phyloP scores from a whole-genome alignment of 202 grass and related monocot species.

The Zizania palustris region DNA sequence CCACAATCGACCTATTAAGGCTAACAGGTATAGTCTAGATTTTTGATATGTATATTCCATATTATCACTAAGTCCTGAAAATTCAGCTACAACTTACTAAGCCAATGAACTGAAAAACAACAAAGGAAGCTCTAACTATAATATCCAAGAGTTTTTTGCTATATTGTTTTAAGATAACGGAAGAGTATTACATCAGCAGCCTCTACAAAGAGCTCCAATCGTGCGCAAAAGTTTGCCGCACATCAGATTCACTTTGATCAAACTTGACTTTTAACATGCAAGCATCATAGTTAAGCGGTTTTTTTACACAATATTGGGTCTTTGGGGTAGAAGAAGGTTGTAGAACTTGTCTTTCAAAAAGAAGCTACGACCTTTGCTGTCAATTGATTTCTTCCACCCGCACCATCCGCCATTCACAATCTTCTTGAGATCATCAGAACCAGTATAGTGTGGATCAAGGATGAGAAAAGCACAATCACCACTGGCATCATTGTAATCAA shows the following conservation, averaged over 20 bases:
- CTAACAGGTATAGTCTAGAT: no score
- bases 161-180: no score
- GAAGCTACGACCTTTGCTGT: slow-evolving; percentile 86
- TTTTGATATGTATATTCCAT: no score
- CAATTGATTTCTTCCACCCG: slow-evolving; percentile 86
- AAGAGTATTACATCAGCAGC: no score
- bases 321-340: slow-evolving; percentile 94
- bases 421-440: slow-evolving; percentile 79
- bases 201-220: neutral
- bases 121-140: no score
- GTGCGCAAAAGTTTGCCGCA: neutral
- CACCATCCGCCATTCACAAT: slow-evolving; percentile 95
- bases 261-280: neutral
- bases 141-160: no score
- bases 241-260: neutral
- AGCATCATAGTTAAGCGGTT: neutral
- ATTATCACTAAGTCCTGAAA: no score
- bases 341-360: slow-evolving; percentile 99
- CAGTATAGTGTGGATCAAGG: slow-evolving; percentile 96
- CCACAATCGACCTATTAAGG: no score
- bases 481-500: slow-evolving; percentile 80
- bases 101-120: no score
- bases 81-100: no score
- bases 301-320: slow-evolving; percentile 94
- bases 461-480: slow-evolving; percentile 96